Base-by-base conservation (phyloP, 2,329 filamentous ascomycete genomes). In the Calonectria fujianensis region DNA sequence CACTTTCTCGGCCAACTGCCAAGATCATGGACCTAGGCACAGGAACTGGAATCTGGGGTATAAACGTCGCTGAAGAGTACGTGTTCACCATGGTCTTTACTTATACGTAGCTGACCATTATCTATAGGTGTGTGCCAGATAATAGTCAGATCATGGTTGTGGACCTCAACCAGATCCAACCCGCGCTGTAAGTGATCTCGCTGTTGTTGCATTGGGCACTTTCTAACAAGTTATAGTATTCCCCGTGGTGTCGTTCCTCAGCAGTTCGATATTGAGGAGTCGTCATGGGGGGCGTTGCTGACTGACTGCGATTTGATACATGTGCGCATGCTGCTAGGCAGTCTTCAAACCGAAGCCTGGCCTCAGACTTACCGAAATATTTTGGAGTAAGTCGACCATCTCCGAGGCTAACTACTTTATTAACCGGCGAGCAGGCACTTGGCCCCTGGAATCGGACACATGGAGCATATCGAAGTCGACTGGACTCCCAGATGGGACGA, bases 401-500 rank as follows among this genome's bases (percentile, higher is more conserved):
- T 39, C 29, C 29, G 16, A 14, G 67, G 11, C 41, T n/a, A 29
- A 32, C n/a, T 18, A 50, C 52, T 20, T 37, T 31, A 20, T 76
- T 81, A 70, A 81, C 52, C 57, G 32, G 37, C 61, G 35, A 51
- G 51, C 63, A 95, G 94, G 69, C 94, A 97, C 82, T 89, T 98
- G 32, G 92, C 92, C 79, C 95, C 95, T 1, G 93, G 93, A 1
- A 89, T 87, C 51, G 96, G 96, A 69, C 91, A 90, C 82, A 89
- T 98, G 70, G 96, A 98, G 85, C 95, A 98, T 79, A 91, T 98
- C 63, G 96, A 98, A 83, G 94, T 98, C 70, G 95, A 98, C 84
- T 94, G 94, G 84, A 88, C 90, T 63, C 95, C 95, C 24, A 91
- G 91, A 67, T 94, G 92, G 81, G 93, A 95, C 76, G 92, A 94